A percentile compares a stretch with the other conserved stretches of the same genome.
phyloP scores from a whole-genome alignment of 257 asterid species.

The Marsdenia floribunda region DNA sequence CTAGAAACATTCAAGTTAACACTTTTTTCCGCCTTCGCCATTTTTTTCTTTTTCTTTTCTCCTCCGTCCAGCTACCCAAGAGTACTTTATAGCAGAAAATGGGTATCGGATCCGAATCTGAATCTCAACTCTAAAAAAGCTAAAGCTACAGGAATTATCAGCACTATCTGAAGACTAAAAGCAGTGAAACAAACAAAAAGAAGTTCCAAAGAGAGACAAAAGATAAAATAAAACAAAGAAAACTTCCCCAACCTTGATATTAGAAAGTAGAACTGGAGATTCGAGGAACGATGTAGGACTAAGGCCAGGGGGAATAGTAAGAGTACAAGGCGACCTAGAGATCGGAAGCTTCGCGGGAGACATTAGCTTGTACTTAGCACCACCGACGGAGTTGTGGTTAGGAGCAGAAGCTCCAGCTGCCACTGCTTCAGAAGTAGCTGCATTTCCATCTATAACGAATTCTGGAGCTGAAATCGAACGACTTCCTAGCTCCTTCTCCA shows the following conservation, averaged over 20 bases:
- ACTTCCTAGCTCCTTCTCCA: slow-evolving; percentile 6
- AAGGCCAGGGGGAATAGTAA: slow-evolving; percentile 86
- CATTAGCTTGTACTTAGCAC: slow-evolving; percentile 79
- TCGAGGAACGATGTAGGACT: slow-evolving; percentile 95
- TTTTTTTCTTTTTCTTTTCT: not conserved
- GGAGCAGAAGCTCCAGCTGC: slow-evolving; percentile 6
- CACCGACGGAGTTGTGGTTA: slow-evolving; percentile 11
- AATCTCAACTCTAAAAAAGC: slow-evolving; percentile 45
- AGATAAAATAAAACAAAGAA: not conserved
- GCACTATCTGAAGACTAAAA: slow-evolving; percentile 14
- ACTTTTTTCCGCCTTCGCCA: slow-evolving; percentile 4
- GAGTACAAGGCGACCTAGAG: slow-evolving; percentile 70
- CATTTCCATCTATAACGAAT: slow-evolving; percentile 6
- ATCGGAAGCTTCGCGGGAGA: slow-evolving; percentile 99
- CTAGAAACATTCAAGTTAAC: slow-evolving; percentile 4
- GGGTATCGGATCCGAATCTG: slow-evolving; percentile 21
- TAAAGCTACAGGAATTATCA: slow-evolving; percentile 16
- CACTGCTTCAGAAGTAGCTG: not conserved
- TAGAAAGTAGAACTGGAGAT: slow-evolving; percentile 91
- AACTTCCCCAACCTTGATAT: slow-evolving; percentile 58
- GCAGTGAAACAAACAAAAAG: not conserved
- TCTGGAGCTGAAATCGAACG: slow-evolving; percentile 5
- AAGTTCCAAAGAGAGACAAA: not conserved
- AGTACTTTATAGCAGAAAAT: slow-evolving; percentile 14
- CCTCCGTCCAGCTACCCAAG: slow-evolving; percentile 11